Base-by-base conservation (phyloP, 345 rosid species). In the Cardamine occulta region DNA sequence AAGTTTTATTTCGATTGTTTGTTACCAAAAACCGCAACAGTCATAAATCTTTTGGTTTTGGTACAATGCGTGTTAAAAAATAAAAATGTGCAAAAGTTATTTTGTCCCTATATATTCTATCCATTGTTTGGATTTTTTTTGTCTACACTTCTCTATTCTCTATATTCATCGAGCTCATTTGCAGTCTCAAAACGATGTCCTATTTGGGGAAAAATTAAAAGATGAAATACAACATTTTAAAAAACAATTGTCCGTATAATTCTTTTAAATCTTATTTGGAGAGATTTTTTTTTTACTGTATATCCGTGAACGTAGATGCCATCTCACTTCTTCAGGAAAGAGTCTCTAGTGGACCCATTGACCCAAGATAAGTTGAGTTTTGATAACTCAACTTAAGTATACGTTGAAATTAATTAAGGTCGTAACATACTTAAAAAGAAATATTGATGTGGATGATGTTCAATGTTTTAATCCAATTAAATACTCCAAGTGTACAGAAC, bases 341-440 rank as follows among this genome's bases (percentile, higher is more conserved):
- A 63, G 70, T 63, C 63, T 72, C 23, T 21, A 23, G 54, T 52
- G 39, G 70, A 73, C 52, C 32, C 13, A 39, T 52, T 29, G 70
- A 73, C 52, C 32, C 13, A 39, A 39, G 44, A 39, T 39, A 39
- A 39, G 1, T 37, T 37, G n/a, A n/a, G n/a, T n/a, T n/a, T n/a
- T n/a, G 42, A 3, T 37, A 37, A 37, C 13, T 37, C 42, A 37
- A 37, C 8, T 24, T 26, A 39, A 68, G 32, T 55, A 69, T 1
- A n/a, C 6, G 13, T 42, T 70, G 40, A 45, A 15, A 72, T 37
- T 11, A 61, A 23, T 35, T 60, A 63, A 52, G 62, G 23, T 39
- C 24, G 11, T 32, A 52, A 51, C 62, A 39, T 63, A 28, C 34
- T 62, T 39, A 40, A 63, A 73, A 52, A 37, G 52, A 35, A 19